Evolutionary conservation across 768 basidiomycete species (phyloP), one percentile per base, ranked within the genome.

Genomic region (Leccinum incarnatum): DNA sequence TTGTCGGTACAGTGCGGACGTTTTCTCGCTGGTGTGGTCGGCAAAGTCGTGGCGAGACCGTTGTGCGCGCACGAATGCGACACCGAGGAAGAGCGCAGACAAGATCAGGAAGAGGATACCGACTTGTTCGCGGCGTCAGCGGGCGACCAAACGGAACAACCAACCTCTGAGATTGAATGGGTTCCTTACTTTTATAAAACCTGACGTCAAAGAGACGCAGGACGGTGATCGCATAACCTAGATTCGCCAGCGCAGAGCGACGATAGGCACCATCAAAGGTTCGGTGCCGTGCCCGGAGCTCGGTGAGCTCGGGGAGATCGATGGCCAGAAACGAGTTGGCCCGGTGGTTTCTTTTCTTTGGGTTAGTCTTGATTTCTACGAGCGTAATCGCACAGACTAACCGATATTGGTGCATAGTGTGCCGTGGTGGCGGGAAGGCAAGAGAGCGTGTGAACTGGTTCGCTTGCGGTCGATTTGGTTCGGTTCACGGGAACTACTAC

Each of bases 211-310:
- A 95, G n/a, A 94, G 79, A 49, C 90, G 84, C 10, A 94, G 76
- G 54, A 93, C 82, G 0, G 89, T 81, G 55, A 93, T 71, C 1
- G 88, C 80, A 66, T 89, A 91, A 0, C 89, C 87, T 2, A 95
- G 78, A 57, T 84, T 83, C 14, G 84, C 84, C 9, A 94, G 77
- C 0, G 91, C 91, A 0, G 86, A 88, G 27, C 91, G 84, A 40
- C 79, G 80, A 72, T 93, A 93, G 14, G 91, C 89, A 15, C 90
- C 91, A 54, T 93, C 83, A 67, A 92, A 93, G 0, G 92, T 94
- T 45, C 92, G 80, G 63, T 90, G 85, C 29, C 91, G 80, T 1
- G 92, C 92, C 14, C 92, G 81, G 17, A 94, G 72, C 68, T 94
- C 91, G 23, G 84, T 84, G 54, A 87, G 81, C 67, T 87, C 85